These are phyloP conservation scores for Didymella keratinophila DNA, from an alignment of 2,329 filamentous ascomycete species.

Conservation along the genomic window DNA sequence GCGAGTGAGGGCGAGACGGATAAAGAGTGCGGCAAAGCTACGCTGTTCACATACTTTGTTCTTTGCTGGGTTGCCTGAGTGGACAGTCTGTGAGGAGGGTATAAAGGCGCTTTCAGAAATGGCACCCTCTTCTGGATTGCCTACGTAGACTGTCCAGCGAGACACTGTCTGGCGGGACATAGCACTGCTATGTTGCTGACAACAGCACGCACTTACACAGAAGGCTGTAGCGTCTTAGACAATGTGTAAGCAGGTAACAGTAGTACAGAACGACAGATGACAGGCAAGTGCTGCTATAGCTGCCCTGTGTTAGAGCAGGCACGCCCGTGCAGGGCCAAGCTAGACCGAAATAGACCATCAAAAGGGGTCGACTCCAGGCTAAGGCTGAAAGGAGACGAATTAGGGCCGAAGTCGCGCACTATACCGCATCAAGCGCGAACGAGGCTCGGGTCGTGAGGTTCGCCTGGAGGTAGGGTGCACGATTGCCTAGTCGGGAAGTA, in stretches of 20 bases:
- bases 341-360: not conserved
- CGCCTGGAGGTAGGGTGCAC: constrained; percentile 11
- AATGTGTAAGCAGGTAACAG: constrained; percentile 1
- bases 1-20: not conserved
- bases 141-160: constrained; percentile 1
- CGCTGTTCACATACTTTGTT: not conserved
- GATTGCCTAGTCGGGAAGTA: too few relatives aligned
- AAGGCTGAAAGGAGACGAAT: constrained; percentile 4
- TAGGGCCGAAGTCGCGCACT: constrained; percentile 11
- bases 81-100: not conserved
- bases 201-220: not conserved
- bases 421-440: constrained; percentile 4
- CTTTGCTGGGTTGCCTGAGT: not conserved
- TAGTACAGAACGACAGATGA: constrained; percentile 1
- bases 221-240: not conserved
- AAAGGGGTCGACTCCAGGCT: constrained; percentile 12
- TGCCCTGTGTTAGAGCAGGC: not conserved
- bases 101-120: not conserved
- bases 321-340: constrained; percentile 4
- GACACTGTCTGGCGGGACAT: constrained; percentile 1
- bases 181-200: not conserved
- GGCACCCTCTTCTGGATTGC: constrained; percentile 1
- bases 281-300: not conserved
- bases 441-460: constrained; percentile 4
- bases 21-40: not conserved